Base-by-base conservation (phyloP, 2,329 filamentous ascomycete genomes). In the Epichloe gansuensis region DNA sequence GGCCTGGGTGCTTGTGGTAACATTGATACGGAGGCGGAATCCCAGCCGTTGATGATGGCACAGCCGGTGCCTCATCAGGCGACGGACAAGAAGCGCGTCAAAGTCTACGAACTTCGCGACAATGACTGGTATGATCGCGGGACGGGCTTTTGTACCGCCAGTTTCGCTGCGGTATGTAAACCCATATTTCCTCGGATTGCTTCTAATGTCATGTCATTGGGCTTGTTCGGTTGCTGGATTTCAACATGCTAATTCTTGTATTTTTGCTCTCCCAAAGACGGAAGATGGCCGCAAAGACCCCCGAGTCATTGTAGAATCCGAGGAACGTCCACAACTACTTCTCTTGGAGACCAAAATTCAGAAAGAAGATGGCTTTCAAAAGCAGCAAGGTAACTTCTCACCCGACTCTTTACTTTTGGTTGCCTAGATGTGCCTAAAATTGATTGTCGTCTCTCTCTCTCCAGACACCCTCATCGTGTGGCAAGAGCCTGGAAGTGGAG, bases 121-220 rank as follows among this genome's bases (percentile, higher is more conserved):
- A 95, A 95, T 78, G 93, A 97, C 81, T 98, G 93, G 93, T 96
- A 91, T 68, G 93, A 98, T 72, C 81, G 91, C 64, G 93, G 93
- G 58, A 98, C 93, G 47, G 93, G 93, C 57, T 96, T 96, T 70
- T 97, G 93, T 69, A 88, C 82, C 55, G 90, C 91, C 47, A 78
- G 83, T 58, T 80, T 86, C 58, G 72, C 84, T 58, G 78, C 83
- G 68, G 87, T 93, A 80, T 68, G 86, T 68, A 49, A 54, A 56
- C 35, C 50, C 52, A 50, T n/a, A 54, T 41, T 44, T 41, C 38
- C 51, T 51, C 5, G 3, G n/a, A 11, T 21, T 25, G 8, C 13
- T 34, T 41, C 17, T 7, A 9, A 39, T 41, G 31, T 17, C 9
- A 4, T 31, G 13, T 41, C 23, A 46, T 25, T 25, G 4, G 8